phyloP scores from a whole-genome alignment of 2,329 filamentous ascomycete genomes.

The Phyllosticta capitalensis region DNA sequence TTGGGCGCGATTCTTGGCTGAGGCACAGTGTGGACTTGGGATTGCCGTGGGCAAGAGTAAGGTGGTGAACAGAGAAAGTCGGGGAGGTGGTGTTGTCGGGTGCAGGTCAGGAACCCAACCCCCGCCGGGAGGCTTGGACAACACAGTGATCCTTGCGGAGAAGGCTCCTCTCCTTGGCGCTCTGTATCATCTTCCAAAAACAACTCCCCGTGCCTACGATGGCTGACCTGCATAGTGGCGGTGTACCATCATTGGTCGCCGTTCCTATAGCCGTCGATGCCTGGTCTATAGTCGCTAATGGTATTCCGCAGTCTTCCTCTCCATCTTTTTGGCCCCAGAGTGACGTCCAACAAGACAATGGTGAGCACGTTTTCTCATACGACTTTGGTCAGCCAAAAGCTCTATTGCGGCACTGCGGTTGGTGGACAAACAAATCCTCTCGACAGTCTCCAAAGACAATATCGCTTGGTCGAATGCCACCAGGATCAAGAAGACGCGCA shows the following conservation, averaged over 20 bases:
- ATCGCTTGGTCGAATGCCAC: too few relatives aligned
- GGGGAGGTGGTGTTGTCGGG: neutral
- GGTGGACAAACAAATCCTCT: neutral
- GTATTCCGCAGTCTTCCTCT: neutral
- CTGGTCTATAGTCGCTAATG: slow-evolving; percentile 5
- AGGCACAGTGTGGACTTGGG: neutral
- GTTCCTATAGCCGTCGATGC: slow-evolving; percentile 6
- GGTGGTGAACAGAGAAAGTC: neutral
- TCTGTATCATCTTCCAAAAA: neutral
- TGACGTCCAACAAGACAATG: neutral
- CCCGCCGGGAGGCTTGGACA: neutral
- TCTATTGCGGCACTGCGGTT: neutral
- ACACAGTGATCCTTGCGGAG: too few relatives aligned
- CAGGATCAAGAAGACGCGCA: neutral
- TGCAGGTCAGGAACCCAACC: too few relatives aligned
- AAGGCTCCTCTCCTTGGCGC: neutral
- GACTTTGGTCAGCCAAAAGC: neutral
- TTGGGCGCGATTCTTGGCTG: neutral
- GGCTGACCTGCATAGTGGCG: neutral
- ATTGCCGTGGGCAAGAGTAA: neutral
- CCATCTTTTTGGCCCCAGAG: neutral
- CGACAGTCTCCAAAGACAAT: neutral
- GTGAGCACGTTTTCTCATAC: neutral
- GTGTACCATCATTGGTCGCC: neutral
- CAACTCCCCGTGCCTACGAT: neutral